Percentiles rank a stretch among this genome's conserved stretches.
Conservation (phyloP, 306 rosid species). For the Pyrus bretschneideri region DNA sequence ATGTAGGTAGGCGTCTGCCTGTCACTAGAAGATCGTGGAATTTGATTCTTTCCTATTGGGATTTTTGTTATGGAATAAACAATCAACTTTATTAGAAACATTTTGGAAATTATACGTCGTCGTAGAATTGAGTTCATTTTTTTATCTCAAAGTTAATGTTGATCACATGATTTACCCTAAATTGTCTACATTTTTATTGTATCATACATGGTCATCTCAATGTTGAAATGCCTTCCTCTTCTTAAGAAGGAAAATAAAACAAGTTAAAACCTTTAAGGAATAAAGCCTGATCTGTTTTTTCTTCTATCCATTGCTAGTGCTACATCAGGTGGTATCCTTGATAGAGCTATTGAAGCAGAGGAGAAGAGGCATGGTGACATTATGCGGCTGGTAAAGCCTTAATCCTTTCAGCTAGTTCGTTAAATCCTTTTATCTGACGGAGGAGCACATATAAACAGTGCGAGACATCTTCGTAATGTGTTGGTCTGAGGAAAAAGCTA, state of each 20-base stretch:
- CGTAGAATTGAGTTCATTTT: not conserved
- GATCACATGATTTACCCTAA: not conserved
- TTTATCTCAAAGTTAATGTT: not conserved
- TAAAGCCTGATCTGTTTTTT: not conserved
- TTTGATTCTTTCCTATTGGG: not conserved
- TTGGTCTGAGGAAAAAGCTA: slow-evolving; percentile 1
- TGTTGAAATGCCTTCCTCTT: not conserved
- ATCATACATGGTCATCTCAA: not conserved
- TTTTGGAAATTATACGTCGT: not conserved
- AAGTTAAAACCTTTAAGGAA: not conserved
- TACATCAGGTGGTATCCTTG: slow-evolving; percentile 57
- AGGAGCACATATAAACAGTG: not conserved
- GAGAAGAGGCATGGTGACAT: slow-evolving; percentile 45
- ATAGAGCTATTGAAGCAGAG: slow-evolving; percentile 56
- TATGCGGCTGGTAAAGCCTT: slow-evolving; percentile 40
- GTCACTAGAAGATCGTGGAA: not conserved
- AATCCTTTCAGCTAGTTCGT: slow-evolving; percentile 9
- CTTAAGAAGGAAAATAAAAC: not conserved
- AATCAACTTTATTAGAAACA: not conserved
- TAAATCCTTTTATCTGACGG: not conserved
- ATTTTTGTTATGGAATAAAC: not conserved
- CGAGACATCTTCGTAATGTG: not conserved
- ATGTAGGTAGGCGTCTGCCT: not conserved
- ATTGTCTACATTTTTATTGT: not conserved
- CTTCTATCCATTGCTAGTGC: slow-evolving; percentile 28